phyloP scores from a whole-genome alignment of 176 grass and related monocot species.

The Juncus inflexus region DNA sequence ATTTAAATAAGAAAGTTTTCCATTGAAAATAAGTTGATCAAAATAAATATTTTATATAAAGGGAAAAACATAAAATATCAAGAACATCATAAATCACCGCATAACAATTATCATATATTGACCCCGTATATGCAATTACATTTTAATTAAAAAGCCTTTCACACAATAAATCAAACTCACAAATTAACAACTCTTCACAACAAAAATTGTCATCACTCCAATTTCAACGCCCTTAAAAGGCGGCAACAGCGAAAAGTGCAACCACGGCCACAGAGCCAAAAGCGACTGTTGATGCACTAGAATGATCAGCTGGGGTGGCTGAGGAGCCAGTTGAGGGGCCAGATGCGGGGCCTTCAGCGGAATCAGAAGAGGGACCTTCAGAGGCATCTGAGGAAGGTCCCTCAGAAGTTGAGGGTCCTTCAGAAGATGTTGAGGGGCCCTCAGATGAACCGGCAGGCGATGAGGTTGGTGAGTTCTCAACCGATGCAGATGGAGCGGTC shows the following conservation, averaged over 20 bases:
- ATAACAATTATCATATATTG: too few species aligned
- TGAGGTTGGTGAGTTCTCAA: neutral
- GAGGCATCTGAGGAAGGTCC: conserved; percentile 6
- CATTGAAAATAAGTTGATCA: too few species aligned
- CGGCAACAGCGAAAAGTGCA: conserved; percentile 22
- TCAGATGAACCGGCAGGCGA: neutral
- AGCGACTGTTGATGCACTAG: neutral
- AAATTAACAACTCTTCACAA: too few species aligned
- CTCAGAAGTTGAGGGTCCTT: conserved; percentile 6
- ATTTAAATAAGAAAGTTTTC: too few species aligned
- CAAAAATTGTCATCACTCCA: neutral
- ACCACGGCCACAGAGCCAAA: neutral
- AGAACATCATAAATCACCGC: too few species aligned
- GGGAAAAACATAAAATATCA: too few species aligned
- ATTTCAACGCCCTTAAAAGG: conserved; percentile 28
- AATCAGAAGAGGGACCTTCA: conserved; percentile 9
- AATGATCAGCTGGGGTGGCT: conserved; percentile 13
- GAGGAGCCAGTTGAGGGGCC: conserved; percentile 18
- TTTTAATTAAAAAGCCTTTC: too few species aligned
- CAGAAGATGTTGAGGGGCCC: neutral
- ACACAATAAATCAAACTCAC: too few species aligned
- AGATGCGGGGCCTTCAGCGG: neutral
- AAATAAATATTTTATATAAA: too few species aligned
- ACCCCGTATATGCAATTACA: too few species aligned
- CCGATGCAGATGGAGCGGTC: conserved; percentile 8